A percentile compares a stretch with the other conserved stretches of the same genome.
Evolutionary conservation across 495 filamentous ascomycete genomes (phyloP).

Genomic region (Aspergillus avenaceus): DNA sequence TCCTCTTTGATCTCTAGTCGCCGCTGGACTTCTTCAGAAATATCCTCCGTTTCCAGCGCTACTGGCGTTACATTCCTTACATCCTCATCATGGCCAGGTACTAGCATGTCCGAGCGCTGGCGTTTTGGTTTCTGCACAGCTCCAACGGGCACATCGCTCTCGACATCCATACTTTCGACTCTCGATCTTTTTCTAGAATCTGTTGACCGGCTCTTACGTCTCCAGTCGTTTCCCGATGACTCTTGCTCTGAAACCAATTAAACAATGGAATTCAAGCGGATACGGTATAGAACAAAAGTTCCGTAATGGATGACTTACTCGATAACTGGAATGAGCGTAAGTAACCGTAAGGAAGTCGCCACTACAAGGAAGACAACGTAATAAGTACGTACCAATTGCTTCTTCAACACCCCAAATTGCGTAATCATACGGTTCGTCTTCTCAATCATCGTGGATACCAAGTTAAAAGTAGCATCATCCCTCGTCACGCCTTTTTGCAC

Average conservation of each 20-base stretch:
- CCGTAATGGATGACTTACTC: no score
- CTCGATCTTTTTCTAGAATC: slow-evolving; percentile 3
- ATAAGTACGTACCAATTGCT: slow-evolving; percentile 34
- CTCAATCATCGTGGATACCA: slow-evolving; percentile 33
- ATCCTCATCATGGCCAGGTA: slow-evolving; percentile 18
- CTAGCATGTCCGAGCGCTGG: slow-evolving; percentile 13
- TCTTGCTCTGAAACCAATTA: not conserved
- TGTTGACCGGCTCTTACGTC: not conserved
- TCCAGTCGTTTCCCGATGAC: not conserved
- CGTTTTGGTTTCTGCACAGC: slow-evolving; percentile 16
- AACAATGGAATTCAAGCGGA: no score
- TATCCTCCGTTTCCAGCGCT: slow-evolving; percentile 42
- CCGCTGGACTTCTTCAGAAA: slow-evolving; percentile 41
- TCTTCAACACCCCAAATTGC: slow-evolving; percentile 31
- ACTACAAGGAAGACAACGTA: no score
- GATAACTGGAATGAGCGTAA: no score
- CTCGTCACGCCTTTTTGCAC: slow-evolving; percentile 20
- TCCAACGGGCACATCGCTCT: slow-evolving; percentile 2
- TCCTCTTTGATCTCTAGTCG: slow-evolving; percentile 38
- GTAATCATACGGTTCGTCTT: slow-evolving; percentile 33
- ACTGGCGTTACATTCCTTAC: slow-evolving; percentile 16
- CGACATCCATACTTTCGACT: not conserved
- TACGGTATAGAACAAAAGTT: no score
- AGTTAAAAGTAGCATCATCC: slow-evolving; percentile 21
- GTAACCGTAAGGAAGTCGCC: no score